A percentile compares a stretch with the other conserved stretches of the same genome.
phyloP scores from a whole-genome alignment of 2,329 filamentous ascomycete species.

The Macrophomina pseudophaseolina region DNA sequence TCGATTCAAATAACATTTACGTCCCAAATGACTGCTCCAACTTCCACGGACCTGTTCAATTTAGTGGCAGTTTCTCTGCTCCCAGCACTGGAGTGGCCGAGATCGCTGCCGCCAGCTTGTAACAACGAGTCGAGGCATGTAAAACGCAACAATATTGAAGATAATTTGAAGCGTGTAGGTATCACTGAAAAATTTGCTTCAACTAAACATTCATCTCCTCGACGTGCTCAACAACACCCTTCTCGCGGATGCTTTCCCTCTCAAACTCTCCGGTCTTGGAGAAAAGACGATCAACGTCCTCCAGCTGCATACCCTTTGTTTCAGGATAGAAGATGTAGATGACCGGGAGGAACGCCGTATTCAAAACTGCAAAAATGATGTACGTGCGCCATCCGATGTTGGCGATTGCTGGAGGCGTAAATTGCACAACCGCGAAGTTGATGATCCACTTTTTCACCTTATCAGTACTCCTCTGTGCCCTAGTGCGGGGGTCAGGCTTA shows the following conservation, averaged over 20 bases:
- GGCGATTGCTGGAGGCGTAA: constrained; percentile 45
- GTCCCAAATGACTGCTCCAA: too few species aligned
- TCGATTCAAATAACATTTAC: too few species aligned
- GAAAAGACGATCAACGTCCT: constrained; percentile 61
- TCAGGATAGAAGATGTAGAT: constrained; percentile 70
- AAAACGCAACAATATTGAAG: too few species aligned
- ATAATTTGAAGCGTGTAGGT: too few species aligned
- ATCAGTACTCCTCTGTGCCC: not conserved
- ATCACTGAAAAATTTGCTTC: too few species aligned
- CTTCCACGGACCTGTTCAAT: too few species aligned
- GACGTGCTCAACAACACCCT: not conserved
- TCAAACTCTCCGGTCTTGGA: constrained; percentile 12
- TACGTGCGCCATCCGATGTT: constrained; percentile 48
- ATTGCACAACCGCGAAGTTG: constrained; percentile 41
- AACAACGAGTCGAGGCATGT: too few species aligned
- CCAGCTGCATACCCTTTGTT: constrained; percentile 67
- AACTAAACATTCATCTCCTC: not conserved
- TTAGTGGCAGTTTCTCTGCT: too few species aligned
- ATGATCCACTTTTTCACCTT: constrained; percentile 10
- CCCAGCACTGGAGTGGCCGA: too few species aligned
- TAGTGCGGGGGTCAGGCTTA: not conserved
- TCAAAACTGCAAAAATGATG: constrained; percentile 47
- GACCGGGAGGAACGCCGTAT: constrained; percentile 53
- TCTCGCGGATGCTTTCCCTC: not conserved
- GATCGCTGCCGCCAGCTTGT: too few species aligned